Conservation (phyloP, 371 early-diverging fungal species). For the Capillidium rhysosporum region DNA sequence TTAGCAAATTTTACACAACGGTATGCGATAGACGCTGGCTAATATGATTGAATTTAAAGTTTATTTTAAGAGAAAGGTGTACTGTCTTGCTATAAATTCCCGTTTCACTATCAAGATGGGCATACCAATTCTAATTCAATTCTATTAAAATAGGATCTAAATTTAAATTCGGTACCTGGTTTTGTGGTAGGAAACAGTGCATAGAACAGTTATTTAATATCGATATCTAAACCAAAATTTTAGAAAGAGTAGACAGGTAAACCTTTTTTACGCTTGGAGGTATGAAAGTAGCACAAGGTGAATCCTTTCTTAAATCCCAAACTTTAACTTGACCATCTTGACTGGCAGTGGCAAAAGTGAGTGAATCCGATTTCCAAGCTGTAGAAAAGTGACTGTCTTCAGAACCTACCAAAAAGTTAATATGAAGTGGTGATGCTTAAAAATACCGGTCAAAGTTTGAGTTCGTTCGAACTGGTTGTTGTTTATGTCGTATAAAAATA, state of each 20-base stretch:
- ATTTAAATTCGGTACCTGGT: no score
- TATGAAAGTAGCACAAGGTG: conserved; percentile 22
- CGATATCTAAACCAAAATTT: no score
- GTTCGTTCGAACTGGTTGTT: conserved; percentile 32
- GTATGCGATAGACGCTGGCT: no score
- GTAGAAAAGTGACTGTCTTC: conserved; percentile 45
- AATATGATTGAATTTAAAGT: conserved; percentile 30
- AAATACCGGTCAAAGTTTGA: conserved; percentile 36
- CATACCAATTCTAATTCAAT: no score
- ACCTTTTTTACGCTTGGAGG: no score
- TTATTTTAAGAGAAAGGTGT: background rate
- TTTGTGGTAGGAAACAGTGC: no score
- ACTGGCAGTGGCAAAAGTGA: conserved; percentile 55
- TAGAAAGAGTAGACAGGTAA: no score
- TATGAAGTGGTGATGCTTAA: background rate
- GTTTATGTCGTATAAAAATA: conserved; percentile 51
- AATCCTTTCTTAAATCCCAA: conserved; percentile 46
- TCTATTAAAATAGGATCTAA: no score
- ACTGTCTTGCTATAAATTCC: background rate
- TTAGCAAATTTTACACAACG: conserved; percentile 71
- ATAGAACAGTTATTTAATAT: no score
- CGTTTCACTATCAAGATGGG: conserved; percentile 12
- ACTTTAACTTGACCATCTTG: conserved; percentile 65
- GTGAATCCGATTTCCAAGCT: conserved; percentile 56
- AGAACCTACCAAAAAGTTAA: conserved; percentile 9